Evolutionary conservation across 345 rosid species (phyloP).

Genomic region (Streptanthus diversifolius): DNA sequence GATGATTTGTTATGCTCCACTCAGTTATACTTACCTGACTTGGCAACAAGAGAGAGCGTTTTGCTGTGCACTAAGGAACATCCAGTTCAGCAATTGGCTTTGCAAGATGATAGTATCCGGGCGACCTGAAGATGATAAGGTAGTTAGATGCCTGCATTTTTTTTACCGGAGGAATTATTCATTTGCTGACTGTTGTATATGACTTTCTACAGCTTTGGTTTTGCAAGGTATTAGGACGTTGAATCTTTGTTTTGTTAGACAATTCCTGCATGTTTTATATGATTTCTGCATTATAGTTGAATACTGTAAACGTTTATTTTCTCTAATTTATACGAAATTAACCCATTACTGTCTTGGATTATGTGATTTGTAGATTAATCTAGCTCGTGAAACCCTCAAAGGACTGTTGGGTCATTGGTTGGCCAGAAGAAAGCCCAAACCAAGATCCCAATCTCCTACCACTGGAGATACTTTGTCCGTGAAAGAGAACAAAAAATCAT

Average conservation of each 20-base stretch:
- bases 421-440: conserved; percentile 72
- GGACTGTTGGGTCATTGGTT: conserved; percentile 89
- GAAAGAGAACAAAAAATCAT: conserved; percentile 59
- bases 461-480: conserved; percentile 66
- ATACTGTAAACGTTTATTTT: background rate
- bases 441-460: conserved; percentile 56
- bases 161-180: background rate
- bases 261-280: no score
- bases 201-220: no score
- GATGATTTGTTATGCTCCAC: conserved; percentile 15
- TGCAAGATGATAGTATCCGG: conserved; percentile 87
- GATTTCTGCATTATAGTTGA: background rate
- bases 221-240: no score
- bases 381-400: conserved; percentile 96
- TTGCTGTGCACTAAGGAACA: conserved; percentile 91
- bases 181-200: no score
- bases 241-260: no score
- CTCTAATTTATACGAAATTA: background rate
- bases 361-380: conserved; percentile 65
- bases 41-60: conserved; percentile 85
- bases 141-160: conserved; percentile 24
- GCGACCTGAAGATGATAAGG: conserved; percentile 98
- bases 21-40: conserved; percentile 95
- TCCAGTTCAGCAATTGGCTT: conserved; percentile 77
- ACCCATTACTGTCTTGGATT: conserved; percentile 12